Percentiles rank a stretch among this genome's conserved stretches.
phyloP scores from a whole-genome alignment of 2,329 filamentous ascomycete species.

The Xylaria sp. region DNA sequence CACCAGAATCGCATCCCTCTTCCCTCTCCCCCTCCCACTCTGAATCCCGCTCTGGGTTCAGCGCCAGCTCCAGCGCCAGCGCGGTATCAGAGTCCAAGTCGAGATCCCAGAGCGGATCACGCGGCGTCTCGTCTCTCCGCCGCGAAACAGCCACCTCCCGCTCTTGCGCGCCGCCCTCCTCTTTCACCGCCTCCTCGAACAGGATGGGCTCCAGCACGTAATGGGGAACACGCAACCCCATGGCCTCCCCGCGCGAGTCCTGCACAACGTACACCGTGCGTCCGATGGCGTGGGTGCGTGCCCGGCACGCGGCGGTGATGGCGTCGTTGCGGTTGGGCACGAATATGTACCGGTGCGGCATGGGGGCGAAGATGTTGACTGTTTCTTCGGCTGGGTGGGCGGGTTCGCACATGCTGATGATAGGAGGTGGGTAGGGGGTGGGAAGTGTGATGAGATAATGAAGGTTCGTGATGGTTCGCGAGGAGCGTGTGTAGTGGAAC shows the following conservation, averaged over 20 bases:
- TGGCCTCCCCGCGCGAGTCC: slow-evolving; percentile 20
- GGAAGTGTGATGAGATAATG: too few relatives aligned
- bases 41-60: background rate
- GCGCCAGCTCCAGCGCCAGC: slow-evolving; percentile 32
- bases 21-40: too few relatives aligned
- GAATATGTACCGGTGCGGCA: slow-evolving; percentile 49
- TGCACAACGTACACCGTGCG: slow-evolving; percentile 47
- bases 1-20: too few relatives aligned
- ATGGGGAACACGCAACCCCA: slow-evolving; percentile 50
- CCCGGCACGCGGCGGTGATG: slow-evolving; percentile 49
- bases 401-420: too few relatives aligned
- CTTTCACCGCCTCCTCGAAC: slow-evolving; percentile 30
- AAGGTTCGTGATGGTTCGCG: too few relatives aligned
- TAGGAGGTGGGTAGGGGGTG: background rate
- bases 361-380: slow-evolving; percentile 36
- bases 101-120: too few relatives aligned
- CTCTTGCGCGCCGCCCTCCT: slow-evolving; percentile 43
- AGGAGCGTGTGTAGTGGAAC: too few relatives aligned
- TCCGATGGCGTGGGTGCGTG: slow-evolving; percentile 42
- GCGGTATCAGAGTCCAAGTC: background rate
- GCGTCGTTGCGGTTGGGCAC: slow-evolving; percentile 50
- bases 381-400: background rate
- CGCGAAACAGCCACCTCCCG: too few relatives aligned
- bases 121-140: background rate
- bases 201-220: slow-evolving; percentile 40